These are phyloP conservation scores for Kitagawia praeruptora DNA, from an alignment of 129 eudicot genomes.

Conservation along the genomic window DNA sequence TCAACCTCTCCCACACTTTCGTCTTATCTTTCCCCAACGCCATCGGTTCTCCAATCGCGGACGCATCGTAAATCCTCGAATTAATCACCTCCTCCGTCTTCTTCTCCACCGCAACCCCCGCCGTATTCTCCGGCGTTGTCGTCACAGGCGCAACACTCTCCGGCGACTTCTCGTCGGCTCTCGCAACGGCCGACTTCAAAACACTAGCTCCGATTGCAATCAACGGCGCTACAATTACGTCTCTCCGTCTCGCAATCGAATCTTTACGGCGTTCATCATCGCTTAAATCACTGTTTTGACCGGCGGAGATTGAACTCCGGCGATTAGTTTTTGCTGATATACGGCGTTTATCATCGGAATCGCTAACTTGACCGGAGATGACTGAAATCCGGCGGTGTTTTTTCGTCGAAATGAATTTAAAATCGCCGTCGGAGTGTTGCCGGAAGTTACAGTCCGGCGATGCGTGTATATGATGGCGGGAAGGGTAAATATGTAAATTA, in stretches of 20 bases:
- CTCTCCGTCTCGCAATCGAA: constrained; percentile 35
- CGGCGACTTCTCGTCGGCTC: constrained; percentile 58
- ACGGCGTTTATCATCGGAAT: constrained; percentile 13
- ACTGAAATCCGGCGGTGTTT: constrained; percentile 26
- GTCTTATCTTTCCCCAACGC: constrained; percentile 91
- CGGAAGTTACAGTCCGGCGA: constrained; percentile 15
- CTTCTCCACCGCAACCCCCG: constrained; percentile 33
- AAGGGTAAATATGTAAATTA: constrained; percentile 30
- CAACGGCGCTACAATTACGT: constrained; percentile 53
- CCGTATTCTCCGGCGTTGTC: constrained; percentile 12
- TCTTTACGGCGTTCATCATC: constrained; percentile 14
- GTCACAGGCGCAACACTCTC: constrained; percentile 13
- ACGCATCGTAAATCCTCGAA: constrained; percentile 93
- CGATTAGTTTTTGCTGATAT: constrained; percentile 12
- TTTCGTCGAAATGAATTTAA: constrained; percentile 7
- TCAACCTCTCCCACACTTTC: constrained; percentile 88
- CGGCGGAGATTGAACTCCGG: constrained; percentile 17
- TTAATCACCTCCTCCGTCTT: constrained; percentile 53
- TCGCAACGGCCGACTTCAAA: constrained; percentile 62
- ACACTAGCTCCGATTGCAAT: constrained; percentile 59
- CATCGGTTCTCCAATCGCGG: constrained; percentile 94
- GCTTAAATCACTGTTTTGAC: not conserved
- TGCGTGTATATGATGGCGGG: not conserved
- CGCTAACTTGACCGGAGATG: not conserved
- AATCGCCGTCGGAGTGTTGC: constrained; percentile 7